phyloP scores from a whole-genome alignment of 148 eudicot species.

The Polygonum aviculare region DNA sequence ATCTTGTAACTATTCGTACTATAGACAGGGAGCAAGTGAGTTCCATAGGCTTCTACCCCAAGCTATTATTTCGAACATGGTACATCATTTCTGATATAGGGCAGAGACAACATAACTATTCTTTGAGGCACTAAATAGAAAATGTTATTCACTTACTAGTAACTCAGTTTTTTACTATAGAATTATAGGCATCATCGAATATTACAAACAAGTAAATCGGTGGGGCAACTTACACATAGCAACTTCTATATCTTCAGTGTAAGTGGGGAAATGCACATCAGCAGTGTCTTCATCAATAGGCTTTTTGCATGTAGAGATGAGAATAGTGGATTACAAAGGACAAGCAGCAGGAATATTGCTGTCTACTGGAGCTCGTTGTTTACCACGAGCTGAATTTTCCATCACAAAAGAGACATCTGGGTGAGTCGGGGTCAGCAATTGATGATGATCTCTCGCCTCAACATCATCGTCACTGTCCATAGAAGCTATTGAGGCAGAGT shows the following conservation, averaged over 20 bases:
- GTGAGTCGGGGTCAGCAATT: slow-evolving; percentile 34
- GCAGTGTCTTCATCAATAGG: neutral
- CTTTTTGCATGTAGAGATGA: neutral
- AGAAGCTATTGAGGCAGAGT: slow-evolving; percentile 28
- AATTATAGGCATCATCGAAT: neutral
- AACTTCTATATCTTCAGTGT: slow-evolving; percentile 3
- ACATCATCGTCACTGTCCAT: slow-evolving; percentile 39
- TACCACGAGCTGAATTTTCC: slow-evolving; percentile 62
- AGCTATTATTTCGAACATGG: slow-evolving; percentile 4
- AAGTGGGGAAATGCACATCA: neutral
- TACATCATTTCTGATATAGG: neutral
- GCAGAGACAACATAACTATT: neutral
- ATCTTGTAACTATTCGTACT: neutral
- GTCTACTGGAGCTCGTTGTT: slow-evolving; percentile 22
- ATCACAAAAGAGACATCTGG: slow-evolving; percentile 67
- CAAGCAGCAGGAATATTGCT: neutral
- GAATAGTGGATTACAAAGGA: neutral
- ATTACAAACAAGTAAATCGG: neutral
- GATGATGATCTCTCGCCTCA: slow-evolving; percentile 56
- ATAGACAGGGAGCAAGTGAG: neutral
- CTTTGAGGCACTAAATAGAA: neutral
- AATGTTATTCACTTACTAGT: neutral
- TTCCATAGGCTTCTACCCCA: neutral
- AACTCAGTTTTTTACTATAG: neutral
- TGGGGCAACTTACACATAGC: neutral